These are phyloP conservation scores for Aspergillus panamensis DNA, from an alignment of 495 filamentous ascomycete genomes.

Conservation along the genomic window DNA sequence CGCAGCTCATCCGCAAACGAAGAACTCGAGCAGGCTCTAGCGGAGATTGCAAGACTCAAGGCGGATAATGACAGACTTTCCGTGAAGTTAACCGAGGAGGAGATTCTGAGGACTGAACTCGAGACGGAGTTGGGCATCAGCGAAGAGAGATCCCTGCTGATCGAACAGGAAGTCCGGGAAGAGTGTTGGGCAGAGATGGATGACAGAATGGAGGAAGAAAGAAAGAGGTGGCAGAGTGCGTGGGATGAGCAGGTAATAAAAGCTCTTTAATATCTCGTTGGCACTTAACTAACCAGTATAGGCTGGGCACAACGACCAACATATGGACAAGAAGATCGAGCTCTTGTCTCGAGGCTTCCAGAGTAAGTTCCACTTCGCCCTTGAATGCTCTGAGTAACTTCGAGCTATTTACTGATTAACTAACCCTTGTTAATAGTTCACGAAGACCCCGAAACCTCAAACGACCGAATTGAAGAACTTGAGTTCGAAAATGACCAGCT, in stretches of 20 bases:
- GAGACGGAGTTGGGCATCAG: constrained; percentile 53
- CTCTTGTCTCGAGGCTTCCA: constrained; percentile 70
- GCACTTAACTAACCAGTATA: constrained; percentile 25
- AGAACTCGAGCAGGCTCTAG: constrained; percentile 71
- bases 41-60: constrained; percentile 69
- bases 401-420: constrained; percentile 9
- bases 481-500: constrained; percentile 49
- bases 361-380: constrained; percentile 35
- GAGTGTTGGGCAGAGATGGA: constrained; percentile 89
- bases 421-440: constrained; percentile 34
- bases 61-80: constrained; percentile 67
- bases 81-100: constrained; percentile 57
- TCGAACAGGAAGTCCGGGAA: constrained; percentile 87
- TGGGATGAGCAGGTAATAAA: constrained; percentile 66
- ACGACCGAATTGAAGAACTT: constrained; percentile 40
- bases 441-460: constrained; percentile 41
- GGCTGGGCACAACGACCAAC: constrained; percentile 65
- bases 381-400: not conserved
- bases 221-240: constrained; percentile 69
- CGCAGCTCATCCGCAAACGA: constrained; percentile 54
- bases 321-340: constrained; percentile 87
- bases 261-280: too few relatives aligned
- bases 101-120: constrained; percentile 53
- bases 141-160: constrained; percentile 63
- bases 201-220: constrained; percentile 64